A percentile compares a stretch with the other conserved stretches of the same genome.
These are phyloP conservation scores for Rhodotorula sp. DNA, from an alignment of 1,284 basidiomycete species.

Conservation along the genomic window DNA sequence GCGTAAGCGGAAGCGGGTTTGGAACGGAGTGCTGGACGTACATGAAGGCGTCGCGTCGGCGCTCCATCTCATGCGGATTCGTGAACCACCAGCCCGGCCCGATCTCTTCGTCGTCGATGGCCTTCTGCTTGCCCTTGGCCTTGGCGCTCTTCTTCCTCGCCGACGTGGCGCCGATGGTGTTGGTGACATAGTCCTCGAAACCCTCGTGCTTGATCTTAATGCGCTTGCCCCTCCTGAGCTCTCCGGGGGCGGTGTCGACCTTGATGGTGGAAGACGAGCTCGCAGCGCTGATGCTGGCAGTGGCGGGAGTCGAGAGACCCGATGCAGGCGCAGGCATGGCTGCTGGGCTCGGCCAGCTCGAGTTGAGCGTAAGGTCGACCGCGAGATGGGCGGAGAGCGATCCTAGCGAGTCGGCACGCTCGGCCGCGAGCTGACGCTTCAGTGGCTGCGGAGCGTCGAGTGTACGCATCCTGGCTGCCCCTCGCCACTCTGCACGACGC, in stretches of 20 bases:
- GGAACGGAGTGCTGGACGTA: background rate
- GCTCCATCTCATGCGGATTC: background rate
- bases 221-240: background rate
- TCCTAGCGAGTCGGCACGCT: slow-evolving; percentile 5
- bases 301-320: background rate
- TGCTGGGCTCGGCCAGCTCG: background rate
- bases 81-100: background rate
- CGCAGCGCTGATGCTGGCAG: background rate
- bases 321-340: background rate
- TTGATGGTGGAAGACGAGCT: background rate
- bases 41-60: slow-evolving; percentile 6
- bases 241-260: background rate
- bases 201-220: background rate
- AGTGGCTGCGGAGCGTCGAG: background rate
- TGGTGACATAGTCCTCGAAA: background rate
- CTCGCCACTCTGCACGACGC: too few species aligned
- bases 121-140: background rate
- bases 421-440: slow-evolving; percentile 3
- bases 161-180: background rate
- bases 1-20: background rate
- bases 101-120: background rate
- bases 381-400: slow-evolving; percentile 1
- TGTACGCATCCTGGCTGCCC: too few species aligned
- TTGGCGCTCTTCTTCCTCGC: background rate
- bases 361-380: slow-evolving; percentile 1